Conservation (phyloP, 768 basidiomycete species). For the Auriscalpium microsporum region DNA sequence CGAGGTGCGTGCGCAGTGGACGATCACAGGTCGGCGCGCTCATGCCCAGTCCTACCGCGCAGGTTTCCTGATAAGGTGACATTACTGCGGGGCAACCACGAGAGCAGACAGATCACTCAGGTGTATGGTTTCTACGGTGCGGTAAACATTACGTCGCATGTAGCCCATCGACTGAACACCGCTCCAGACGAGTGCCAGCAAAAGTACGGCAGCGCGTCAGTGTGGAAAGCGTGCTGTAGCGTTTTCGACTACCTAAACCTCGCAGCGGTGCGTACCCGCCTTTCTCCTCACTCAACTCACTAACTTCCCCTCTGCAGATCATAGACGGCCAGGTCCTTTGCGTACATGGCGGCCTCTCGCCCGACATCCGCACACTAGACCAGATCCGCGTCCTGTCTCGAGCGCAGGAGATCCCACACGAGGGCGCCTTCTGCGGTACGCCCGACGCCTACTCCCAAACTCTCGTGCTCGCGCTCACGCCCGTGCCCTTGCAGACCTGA, state of each 20-base stretch:
- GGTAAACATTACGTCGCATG: not conserved
- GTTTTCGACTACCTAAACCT: slow-evolving; percentile 96
- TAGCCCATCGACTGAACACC: not conserved
- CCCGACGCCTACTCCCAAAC: not conserved
- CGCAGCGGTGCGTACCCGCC: slow-evolving; percentile 59
- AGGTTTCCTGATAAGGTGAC: slow-evolving; percentile 94
- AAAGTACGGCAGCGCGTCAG: slow-evolving; percentile 90
- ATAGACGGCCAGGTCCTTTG: slow-evolving; percentile 90
- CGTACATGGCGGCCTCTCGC: slow-evolving; percentile 93
- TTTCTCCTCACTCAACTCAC: not conserved
- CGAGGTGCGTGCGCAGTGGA: slow-evolving; percentile 41
- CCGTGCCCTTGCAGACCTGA: slow-evolving; percentile 52
- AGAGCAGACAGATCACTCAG: slow-evolving; percentile 95
- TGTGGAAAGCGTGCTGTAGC: slow-evolving; percentile 96
- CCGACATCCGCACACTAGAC: slow-evolving; percentile 91
- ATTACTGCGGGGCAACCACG: slow-evolving; percentile 89
- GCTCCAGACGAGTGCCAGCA: slow-evolving; percentile 88
- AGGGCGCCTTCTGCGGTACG: slow-evolving; percentile 93
- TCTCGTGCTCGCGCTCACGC: no score
- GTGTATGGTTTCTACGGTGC: slow-evolving; percentile 97
- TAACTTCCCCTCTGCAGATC: slow-evolving; percentile 47
- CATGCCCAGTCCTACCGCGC: slow-evolving; percentile 1
- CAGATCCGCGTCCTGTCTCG: slow-evolving; percentile 88
- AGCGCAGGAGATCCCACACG: slow-evolving; percentile 97
- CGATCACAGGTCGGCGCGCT: not conserved